A percentile compares a stretch with the other conserved stretches of the same genome.
phyloP scores from a whole-genome alignment of 2,329 filamentous ascomycete genomes.

The Microdochium paspali region DNA sequence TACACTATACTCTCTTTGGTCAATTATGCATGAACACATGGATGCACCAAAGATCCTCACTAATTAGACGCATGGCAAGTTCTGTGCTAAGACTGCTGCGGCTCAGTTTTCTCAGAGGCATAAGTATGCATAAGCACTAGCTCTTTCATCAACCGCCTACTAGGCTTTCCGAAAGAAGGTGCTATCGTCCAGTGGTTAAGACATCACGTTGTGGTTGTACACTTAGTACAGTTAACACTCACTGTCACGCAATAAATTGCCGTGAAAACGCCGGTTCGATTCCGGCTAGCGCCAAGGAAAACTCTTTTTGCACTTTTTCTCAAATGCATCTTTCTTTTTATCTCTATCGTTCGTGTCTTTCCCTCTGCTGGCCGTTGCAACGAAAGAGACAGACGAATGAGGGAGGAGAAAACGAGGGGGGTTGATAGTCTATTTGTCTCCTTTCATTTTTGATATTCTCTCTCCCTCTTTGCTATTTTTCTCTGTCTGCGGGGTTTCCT shows the following conservation, averaged over 20 bases:
- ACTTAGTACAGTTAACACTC: background rate
- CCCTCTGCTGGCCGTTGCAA: too few relatives aligned
- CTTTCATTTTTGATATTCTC: background rate
- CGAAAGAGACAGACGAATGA: too few relatives aligned
- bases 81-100: too few relatives aligned
- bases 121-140: background rate
- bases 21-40: too few relatives aligned
- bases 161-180: background rate
- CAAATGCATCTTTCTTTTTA: too few relatives aligned
- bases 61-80: too few relatives aligned
- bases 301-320: background rate
- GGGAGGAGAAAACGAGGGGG: too few relatives aligned
- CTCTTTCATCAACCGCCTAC: background rate
- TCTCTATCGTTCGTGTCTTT: too few relatives aligned
- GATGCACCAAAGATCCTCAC: too few relatives aligned
- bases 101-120: background rate
- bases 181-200: constrained; percentile 1
- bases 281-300: background rate
- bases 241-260: background rate
- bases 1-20: too few relatives aligned
- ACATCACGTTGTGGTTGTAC: constrained; percentile 1
- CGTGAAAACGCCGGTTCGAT: constrained; percentile 1
- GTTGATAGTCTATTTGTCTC: background rate
- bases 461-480: too few relatives aligned
- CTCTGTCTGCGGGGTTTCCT: too few relatives aligned